Evolutionary conservation across 768 basidiomycete genomes (phyloP).

Genomic region (Cystofilobasidium ferigula): DNA sequence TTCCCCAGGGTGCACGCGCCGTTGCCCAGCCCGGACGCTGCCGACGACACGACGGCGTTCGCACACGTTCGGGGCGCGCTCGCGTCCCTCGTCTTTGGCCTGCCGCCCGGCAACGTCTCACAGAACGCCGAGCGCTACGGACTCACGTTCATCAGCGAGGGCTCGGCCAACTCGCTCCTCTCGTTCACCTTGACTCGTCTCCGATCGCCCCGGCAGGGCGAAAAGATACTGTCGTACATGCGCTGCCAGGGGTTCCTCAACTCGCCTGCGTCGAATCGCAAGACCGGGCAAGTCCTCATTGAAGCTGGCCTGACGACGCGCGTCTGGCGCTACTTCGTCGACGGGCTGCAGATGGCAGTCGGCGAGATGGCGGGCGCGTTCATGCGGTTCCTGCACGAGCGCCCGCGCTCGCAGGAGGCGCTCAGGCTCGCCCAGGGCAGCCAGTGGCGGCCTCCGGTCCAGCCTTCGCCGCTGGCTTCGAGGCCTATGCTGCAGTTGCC

Average conservation of each 20-base stretch:
- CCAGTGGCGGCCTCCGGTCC: not conserved
- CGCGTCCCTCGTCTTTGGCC: constrained; percentile 31
- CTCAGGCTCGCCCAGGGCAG: not conserved
- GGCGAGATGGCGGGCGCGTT: not conserved
- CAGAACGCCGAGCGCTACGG: constrained; percentile 11
- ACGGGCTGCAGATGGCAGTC: constrained; percentile 1
- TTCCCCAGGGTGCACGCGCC: constrained; percentile 34
- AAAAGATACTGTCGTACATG: constrained; percentile 3
- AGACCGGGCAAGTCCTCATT: not conserved
- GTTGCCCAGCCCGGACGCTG: constrained; percentile 17
- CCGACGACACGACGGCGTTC: constrained; percentile 30
- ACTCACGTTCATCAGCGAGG: constrained; percentile 7
- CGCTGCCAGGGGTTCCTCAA: constrained; percentile 2
- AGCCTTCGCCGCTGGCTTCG: not conserved
- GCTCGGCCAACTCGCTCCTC: constrained; percentile 11
- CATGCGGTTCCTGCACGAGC: not conserved
- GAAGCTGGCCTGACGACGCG: not conserved
- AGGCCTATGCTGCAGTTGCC: not conserved
- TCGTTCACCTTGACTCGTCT: not conserved
- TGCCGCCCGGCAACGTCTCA: constrained; percentile 1
- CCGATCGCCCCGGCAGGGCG: not conserved
- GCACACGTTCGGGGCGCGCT: constrained; percentile 36
- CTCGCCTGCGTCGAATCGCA: not conserved
- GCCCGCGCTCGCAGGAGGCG: not conserved
- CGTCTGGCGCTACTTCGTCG: constrained; percentile 5